Evolutionary conservation across 257 asterid genomes (phyloP), one percentile per base, ranked within the genome.

Genomic region (Penstemon eatonii): DNA sequence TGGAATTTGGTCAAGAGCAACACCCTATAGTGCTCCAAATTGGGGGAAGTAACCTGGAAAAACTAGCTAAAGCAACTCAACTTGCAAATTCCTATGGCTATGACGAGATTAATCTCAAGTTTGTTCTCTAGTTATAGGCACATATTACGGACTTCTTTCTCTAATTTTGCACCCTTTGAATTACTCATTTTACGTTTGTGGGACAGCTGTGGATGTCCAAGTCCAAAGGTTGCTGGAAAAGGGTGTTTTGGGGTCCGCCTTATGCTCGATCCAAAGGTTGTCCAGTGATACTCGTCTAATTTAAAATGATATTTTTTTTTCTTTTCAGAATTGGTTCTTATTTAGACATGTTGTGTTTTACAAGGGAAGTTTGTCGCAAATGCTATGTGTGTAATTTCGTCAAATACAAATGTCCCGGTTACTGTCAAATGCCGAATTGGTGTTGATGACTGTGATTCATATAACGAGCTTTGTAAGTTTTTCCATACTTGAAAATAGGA

Each of bases 241-340:
- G 98, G 98, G 68, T 93, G 98, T 76, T 93, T 93, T 55, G 97
- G 98, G 47, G 97, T 76, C 69, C 89, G 94, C 53, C 90, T 86
- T 71, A 93, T 93, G 98, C 96, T 90, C 79, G 95, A 90, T 70
- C 98, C 98, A 65, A 85, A 93, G 97, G 97, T 93, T 76, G 90
- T 70, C 25, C 19, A 41, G 42, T 68, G 66, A 68, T 68, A 51
- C 59, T 65, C 64, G 49, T 46, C 63, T 65, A 40, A 45, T 66
- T 53, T 60, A 62, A 44, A 25, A 53, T 36, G 52, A 36, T 55
- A 33, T 65, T 50, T 36, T 25, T 2, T 25, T 25, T 1, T 25
- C 33, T 25, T 25, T n/a, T 78, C 47, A 53, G 73, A 58, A 67
- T 59, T 52, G 73, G 77, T 69, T 70, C 88, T 86, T 77, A 84